These are phyloP conservation scores for Niveomyces coronatus DNA, from an alignment of 2,329 filamentous ascomycete species.

Conservation along the genomic window DNA sequence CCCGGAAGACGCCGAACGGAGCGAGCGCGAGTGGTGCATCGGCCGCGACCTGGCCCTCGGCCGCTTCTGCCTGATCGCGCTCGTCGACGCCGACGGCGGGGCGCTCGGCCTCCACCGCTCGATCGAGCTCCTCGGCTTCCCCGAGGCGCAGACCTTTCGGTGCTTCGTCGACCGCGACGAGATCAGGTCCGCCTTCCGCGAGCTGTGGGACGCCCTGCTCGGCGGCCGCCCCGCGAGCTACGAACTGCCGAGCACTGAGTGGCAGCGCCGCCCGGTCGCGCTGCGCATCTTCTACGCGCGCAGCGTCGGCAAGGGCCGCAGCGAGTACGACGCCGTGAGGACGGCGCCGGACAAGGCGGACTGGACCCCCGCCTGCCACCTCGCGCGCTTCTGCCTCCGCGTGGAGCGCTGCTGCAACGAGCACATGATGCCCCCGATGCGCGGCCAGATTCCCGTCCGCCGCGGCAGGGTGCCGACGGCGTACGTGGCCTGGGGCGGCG, in stretches of 20 bases:
- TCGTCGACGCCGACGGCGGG: too few relatives aligned
- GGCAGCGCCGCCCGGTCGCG: background rate
- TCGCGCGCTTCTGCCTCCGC: conserved; percentile 3
- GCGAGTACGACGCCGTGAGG: background rate
- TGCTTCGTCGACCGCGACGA: background rate
- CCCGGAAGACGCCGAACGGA: background rate
- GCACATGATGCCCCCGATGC: conserved; percentile 1
- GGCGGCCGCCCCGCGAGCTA: background rate
- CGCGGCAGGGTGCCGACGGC: background rate
- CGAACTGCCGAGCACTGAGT: background rate
- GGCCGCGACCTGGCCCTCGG: background rate
- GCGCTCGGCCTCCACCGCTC: fast-evolving
- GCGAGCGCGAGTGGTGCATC: background rate
- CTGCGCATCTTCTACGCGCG: conserved; percentile 7
- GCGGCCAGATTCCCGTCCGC: conserved; percentile 4
- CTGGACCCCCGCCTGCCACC: background rate
- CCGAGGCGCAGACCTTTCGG: background rate
- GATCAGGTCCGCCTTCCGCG: conserved; percentile 1
- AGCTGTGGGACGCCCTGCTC: background rate
- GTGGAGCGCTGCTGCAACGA: conserved; percentile 1
- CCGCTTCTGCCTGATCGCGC: background rate
- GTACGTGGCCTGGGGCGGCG: conserved; percentile 4
- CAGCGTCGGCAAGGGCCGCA: fast-evolving
- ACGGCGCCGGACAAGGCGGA: background rate
- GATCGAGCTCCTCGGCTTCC: background rate